Percentiles rank a stretch among this genome's conserved stretches.
Evolutionary conservation across 129 eudicot genomes (phyloP).

Genomic region (Artemisia annua): DNA sequence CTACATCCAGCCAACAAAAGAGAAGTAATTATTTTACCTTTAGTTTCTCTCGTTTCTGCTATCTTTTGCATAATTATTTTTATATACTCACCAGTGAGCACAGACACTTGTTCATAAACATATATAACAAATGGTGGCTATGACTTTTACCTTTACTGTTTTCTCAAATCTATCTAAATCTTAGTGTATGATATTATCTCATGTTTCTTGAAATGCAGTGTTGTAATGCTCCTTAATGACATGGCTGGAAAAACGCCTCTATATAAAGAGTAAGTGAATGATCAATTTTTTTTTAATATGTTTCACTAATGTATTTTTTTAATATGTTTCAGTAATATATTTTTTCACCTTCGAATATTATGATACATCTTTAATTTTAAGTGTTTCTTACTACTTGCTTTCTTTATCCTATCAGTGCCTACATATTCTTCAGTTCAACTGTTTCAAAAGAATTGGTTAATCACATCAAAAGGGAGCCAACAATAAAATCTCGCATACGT

Average conservation of each 20-base stretch:
- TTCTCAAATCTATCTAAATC: background rate
- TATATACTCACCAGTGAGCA: too few species aligned
- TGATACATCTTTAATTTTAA: background rate
- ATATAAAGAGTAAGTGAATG: constrained; percentile 72
- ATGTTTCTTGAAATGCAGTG: constrained; percentile 53
- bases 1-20: constrained; percentile 90
- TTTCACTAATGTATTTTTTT: too few species aligned
- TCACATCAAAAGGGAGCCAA: constrained; percentile 67
- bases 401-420: constrained; percentile 61
- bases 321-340: background rate
- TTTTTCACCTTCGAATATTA: background rate
- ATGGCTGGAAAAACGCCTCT: constrained; percentile 83
- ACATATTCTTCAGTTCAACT: constrained; percentile 82
- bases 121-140: background rate
- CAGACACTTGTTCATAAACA: too few species aligned
- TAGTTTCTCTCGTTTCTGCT: too few species aligned
- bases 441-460: constrained; percentile 60
- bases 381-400: background rate
- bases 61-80: too few species aligned
- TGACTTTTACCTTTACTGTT: background rate
- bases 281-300: background rate
- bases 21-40: constrained; percentile 46
- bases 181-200: constrained; percentile 11
- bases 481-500: constrained; percentile 69
- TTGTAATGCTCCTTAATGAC: constrained; percentile 64